Evolutionary conservation across 164 flowering plant species (phyloP).

Genomic region (Kalanchoe fedtschenkoi): DNA sequence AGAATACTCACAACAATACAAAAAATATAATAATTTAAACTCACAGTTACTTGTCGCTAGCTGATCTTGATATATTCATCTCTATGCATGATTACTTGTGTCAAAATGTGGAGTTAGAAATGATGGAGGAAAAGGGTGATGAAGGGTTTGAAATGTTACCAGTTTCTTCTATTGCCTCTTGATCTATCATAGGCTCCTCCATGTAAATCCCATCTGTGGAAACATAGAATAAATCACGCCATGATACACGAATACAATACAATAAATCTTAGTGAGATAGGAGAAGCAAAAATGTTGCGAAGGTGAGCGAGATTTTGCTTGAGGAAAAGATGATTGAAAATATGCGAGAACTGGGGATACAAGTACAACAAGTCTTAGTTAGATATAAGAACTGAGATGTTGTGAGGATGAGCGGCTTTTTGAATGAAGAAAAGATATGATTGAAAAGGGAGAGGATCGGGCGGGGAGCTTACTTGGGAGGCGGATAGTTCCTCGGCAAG

Average conservation of each 20-base stretch:
- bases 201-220: slow-evolving; percentile 78
- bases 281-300: neutral
- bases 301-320: neutral
- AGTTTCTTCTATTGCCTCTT: slow-evolving; percentile 93
- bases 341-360: too few species aligned
- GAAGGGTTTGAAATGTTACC: slow-evolving; percentile 31
- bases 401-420: neutral
- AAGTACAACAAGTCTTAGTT: neutral
- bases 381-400: neutral
- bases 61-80: neutral
- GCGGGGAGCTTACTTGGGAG: slow-evolving; percentile 65
- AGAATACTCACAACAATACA: slow-evolving; percentile 2
- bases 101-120: neutral
- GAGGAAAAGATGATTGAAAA: neutral
- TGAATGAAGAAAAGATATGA: neutral
- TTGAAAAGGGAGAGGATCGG: neutral
- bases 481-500: slow-evolving; percentile 93
- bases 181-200: slow-evolving; percentile 83
- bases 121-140: too few species aligned
- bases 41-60: neutral
- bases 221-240: neutral
- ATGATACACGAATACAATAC: neutral
- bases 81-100: slow-evolving; percentile 1
- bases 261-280: neutral
- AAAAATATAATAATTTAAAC: neutral